phyloP scores from a whole-genome alignment of 805 yeast species.

The Candida cerambycidarum region DNA sequence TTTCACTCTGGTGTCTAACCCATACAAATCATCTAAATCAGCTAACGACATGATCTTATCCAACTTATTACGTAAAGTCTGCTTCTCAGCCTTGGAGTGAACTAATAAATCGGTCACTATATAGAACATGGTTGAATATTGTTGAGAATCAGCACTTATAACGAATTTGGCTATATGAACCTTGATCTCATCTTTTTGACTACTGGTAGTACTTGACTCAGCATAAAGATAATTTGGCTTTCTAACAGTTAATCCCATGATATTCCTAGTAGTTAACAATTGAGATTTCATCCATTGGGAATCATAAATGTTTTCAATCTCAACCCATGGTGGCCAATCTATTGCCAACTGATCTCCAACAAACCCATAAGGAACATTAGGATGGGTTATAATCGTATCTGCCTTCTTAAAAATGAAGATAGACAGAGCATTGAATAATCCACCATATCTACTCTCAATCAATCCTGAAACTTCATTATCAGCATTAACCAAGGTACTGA shows the following conservation, averaged over 20 bases:
- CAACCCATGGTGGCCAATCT: constrained; percentile 90
- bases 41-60: constrained; percentile 37
- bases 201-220: constrained; percentile 16
- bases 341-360: constrained; percentile 55
- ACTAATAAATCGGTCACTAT: constrained; percentile 36
- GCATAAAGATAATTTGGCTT: constrained; percentile 54
- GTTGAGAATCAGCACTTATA: constrained; percentile 37
- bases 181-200: constrained; percentile 28
- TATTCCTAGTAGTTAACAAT: constrained; percentile 33
- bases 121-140: constrained; percentile 37
- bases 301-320: constrained; percentile 63
- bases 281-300: constrained; percentile 31
- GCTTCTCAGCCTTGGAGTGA: constrained; percentile 26
- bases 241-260: constrained; percentile 45
- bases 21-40: constrained; percentile 36
- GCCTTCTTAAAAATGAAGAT: constrained; percentile 49
- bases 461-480: constrained; percentile 34
- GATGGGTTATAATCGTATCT: constrained; percentile 24
- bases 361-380: constrained; percentile 45
- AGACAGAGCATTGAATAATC: constrained; percentile 55
- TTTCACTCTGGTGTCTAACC: constrained; percentile 29
- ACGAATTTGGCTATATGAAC: constrained; percentile 40
- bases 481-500: constrained; percentile 34
- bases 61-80: constrained; percentile 38
- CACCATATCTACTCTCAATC: constrained; percentile 58